Conservation (phyloP, 1,284 basidiomycete species). For the Mycosarcoma mackinlayi region DNA sequence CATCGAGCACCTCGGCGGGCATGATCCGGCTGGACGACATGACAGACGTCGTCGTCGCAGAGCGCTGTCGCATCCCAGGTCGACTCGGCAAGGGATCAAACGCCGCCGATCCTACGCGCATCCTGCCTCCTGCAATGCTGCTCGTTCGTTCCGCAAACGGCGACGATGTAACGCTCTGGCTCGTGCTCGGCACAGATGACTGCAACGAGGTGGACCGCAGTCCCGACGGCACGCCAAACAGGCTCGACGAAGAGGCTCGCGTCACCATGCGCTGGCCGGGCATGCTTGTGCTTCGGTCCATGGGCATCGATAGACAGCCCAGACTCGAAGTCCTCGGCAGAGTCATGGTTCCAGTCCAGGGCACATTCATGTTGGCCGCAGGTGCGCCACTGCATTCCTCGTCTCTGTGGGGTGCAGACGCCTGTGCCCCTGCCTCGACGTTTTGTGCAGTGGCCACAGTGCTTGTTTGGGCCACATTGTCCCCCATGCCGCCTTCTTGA, state of each 20-base stretch:
- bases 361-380: neutral
- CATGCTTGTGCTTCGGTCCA: conserved; percentile 45
- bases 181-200: conserved; percentile 6
- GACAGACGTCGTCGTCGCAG: conserved; percentile 39
- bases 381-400: neutral
- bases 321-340: conserved; percentile 18
- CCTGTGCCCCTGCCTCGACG: neutral
- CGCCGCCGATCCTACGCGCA: conserved; percentile 28
- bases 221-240: too few relatives aligned
- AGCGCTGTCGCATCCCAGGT: conserved; percentile 44
- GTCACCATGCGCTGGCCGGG: conserved; percentile 23
- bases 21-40: conserved; percentile 45
- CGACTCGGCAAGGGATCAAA: conserved; percentile 32
- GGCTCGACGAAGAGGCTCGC: conserved; percentile 16
- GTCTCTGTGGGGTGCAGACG: neutral
- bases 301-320: conserved; percentile 13
- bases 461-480: neutral
- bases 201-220: conserved; percentile 17
- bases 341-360: neutral
- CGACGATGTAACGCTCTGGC: conserved; percentile 4
- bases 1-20: conserved; percentile 48
- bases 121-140: neutral
- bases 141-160: conserved; percentile 4
- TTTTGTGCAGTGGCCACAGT: neutral
- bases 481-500: neutral